These are phyloP conservation scores for Oryza officinalis DNA, from an alignment of 176 grass and related monocot genomes.

Conservation along the genomic window DNA sequence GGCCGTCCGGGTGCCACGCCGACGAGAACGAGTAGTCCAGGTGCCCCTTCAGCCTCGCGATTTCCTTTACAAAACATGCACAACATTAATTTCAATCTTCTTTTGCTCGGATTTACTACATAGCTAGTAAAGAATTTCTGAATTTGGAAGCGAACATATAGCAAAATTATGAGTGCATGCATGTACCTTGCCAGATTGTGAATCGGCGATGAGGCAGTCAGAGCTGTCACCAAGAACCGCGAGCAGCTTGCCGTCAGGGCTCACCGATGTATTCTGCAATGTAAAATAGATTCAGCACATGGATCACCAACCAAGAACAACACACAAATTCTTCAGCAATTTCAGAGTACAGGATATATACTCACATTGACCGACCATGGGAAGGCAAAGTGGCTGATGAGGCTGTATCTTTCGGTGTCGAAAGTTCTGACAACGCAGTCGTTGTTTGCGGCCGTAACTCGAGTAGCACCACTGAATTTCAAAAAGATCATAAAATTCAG, in stretches of 20 bases:
- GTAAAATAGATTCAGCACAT: not conserved
- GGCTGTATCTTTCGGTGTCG: slow-evolving; percentile 53
- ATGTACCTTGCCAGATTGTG: slow-evolving; percentile 70
- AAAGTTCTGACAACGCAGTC: slow-evolving; percentile 61
- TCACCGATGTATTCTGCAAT: slow-evolving; percentile 55
- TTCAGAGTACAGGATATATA: not conserved
- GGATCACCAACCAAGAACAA: not conserved
- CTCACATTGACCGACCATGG: slow-evolving; percentile 91
- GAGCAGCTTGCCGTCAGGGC: slow-evolving; percentile 74
- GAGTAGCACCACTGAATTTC: slow-evolving; percentile 46
- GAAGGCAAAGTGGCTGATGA: slow-evolving; percentile 43
- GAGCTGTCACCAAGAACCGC: slow-evolving; percentile 77
- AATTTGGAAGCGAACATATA: not conserved
- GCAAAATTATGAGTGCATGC: not conserved
- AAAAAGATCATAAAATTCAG: not conserved
- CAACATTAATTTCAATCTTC: not conserved
- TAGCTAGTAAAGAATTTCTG: too few relatives aligned
- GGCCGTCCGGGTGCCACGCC: slow-evolving; percentile 65
- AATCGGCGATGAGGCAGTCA: slow-evolving; percentile 59
- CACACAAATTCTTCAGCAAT: not conserved
- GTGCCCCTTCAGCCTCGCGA: slow-evolving; percentile 55
- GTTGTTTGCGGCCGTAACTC: slow-evolving; percentile 62
- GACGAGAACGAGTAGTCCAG: slow-evolving; percentile 85
- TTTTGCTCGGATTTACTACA: too few relatives aligned
- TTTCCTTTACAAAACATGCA: slow-evolving; percentile 1